Evolutionary conservation across 352 stramenopile genomes (phyloP).

Genomic region (Phytophthora tubulina): DNA sequence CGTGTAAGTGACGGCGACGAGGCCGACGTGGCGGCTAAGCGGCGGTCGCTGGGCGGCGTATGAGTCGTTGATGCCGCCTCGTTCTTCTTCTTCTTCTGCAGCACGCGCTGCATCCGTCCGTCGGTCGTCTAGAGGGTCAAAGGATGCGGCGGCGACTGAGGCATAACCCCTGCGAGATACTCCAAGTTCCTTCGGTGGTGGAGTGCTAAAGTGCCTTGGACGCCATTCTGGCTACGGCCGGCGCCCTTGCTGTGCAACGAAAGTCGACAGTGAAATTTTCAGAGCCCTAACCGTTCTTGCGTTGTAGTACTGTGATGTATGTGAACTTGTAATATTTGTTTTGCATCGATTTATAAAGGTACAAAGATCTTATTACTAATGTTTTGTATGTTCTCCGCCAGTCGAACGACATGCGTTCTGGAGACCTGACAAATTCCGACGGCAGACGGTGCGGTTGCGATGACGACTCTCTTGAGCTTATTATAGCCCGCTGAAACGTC

Average conservation of each 20-base stretch:
- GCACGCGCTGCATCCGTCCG: constrained; percentile 43
- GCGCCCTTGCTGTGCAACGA: constrained; percentile 42
- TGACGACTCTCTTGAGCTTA: constrained; percentile 15
- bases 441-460: neutral
- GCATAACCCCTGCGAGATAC: constrained; percentile 28
- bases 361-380: neutral
- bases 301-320: neutral
- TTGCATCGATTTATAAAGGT: neutral
- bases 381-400: neutral
- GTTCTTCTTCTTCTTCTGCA: constrained; percentile 40
- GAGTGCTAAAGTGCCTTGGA: constrained; percentile 24
- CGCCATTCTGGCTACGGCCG: constrained; percentile 28
- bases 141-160: constrained; percentile 19
- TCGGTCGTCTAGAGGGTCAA: constrained; percentile 11
- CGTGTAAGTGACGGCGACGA: constrained; percentile 17
- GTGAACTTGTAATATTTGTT: neutral
- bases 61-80: constrained; percentile 7
- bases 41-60: constrained; percentile 6
- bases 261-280: constrained; percentile 71
- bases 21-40: constrained; percentile 19
- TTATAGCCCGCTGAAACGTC: constrained; percentile 29
- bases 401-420: neutral
- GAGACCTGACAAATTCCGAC: neutral
- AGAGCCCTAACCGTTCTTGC: constrained; percentile 63
- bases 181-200: constrained; percentile 19